Percentiles rank a stretch among this genome's conserved stretches.
Evolutionary conservation across 495 filamentous ascomycete species (phyloP).

Genomic region (Penicillium longicatenatum): DNA sequence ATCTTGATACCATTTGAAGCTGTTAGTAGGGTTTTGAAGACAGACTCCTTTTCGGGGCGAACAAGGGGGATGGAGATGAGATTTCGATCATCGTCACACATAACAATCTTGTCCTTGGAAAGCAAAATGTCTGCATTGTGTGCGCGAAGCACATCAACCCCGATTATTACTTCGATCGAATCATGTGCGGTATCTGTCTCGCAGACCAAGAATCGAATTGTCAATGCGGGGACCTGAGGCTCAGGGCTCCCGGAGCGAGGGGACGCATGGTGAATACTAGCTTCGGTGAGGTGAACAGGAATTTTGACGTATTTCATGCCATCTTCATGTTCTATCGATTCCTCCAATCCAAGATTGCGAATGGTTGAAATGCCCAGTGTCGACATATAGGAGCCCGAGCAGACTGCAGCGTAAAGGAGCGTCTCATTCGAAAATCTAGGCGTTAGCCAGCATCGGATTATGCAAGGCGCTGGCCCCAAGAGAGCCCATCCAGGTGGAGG

Average conservation of each 20-base stretch:
- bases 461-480: slow-evolving; percentile 83
- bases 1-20: slow-evolving; percentile 36
- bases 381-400: slow-evolving; percentile 88
- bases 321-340: slow-evolving; percentile 65
- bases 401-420: slow-evolving; percentile 87
- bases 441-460: slow-evolving; percentile 94
- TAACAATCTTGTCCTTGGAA: slow-evolving; percentile 82
- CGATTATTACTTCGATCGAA: slow-evolving; percentile 77
- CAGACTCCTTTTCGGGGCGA: slow-evolving; percentile 81
- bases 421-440: slow-evolving; percentile 82
- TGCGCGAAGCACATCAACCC: slow-evolving; percentile 81
- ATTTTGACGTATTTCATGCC: slow-evolving; percentile 70
- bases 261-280: slow-evolving; percentile 73
- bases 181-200: slow-evolving; percentile 54
- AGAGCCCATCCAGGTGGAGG: slow-evolving; percentile 81
- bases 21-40: slow-evolving; percentile 76
- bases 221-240: slow-evolving; percentile 78
- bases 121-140: slow-evolving; percentile 91
- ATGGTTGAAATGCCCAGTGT: slow-evolving; percentile 72
- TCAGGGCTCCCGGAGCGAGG: slow-evolving; percentile 72
- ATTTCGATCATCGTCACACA: slow-evolving; percentile 83
- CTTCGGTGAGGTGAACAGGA: slow-evolving; percentile 86
- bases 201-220: slow-evolving; percentile 72
- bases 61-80: slow-evolving; percentile 93
- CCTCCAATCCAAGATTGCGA: slow-evolving; percentile 66